A percentile compares a stretch with the other conserved stretches of the same genome.
Conservation (phyloP, 2,329 filamentous ascomycete species). For the Clonostachys solani region DNA sequence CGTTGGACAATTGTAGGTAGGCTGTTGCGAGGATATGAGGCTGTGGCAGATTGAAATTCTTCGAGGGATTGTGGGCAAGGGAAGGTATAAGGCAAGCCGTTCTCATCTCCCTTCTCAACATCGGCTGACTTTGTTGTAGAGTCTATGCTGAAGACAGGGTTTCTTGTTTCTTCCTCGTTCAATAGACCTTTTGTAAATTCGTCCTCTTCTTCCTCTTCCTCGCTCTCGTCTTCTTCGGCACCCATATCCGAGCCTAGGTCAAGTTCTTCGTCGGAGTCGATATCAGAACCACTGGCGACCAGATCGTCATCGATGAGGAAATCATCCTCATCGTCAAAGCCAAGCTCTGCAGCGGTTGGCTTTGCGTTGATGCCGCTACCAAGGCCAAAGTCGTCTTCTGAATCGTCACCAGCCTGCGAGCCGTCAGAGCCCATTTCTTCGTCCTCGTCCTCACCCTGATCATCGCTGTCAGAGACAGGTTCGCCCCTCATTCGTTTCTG, state of each 20-base stretch:
- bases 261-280: slow-evolving; percentile 32
- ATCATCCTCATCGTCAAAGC: slow-evolving; percentile 90
- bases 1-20: slow-evolving; percentile 79
- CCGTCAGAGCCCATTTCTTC: slow-evolving; percentile 39
- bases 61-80: slow-evolving; percentile 75
- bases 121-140: slow-evolving; percentile 32
- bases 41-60: slow-evolving; percentile 66
- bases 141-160: slow-evolving; percentile 43
- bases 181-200: slow-evolving; percentile 71
- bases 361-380: slow-evolving; percentile 54
- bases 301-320: slow-evolving; percentile 88
- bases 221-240: slow-evolving; percentile 42
- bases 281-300: slow-evolving; percentile 73
- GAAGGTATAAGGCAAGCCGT: slow-evolving; percentile 76
- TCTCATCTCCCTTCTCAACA: slow-evolving; percentile 36
- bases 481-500: slow-evolving; percentile 85
- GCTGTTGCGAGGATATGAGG: slow-evolving; percentile 57
- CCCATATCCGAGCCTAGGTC: slow-evolving; percentile 45
- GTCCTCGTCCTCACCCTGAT: slow-evolving; percentile 35
- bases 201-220: slow-evolving; percentile 34
- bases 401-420: slow-evolving; percentile 25
- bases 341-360: slow-evolving; percentile 57
- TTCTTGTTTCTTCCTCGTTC: slow-evolving; percentile 50
- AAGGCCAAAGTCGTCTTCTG: slow-evolving; percentile 53
- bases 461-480: slow-evolving; percentile 62